Evolutionary conservation across 2,329 filamentous ascomycete genomes (phyloP), one percentile per base, ranked within the genome.

Genomic region (Exophiala phaeomuriformis): DNA sequence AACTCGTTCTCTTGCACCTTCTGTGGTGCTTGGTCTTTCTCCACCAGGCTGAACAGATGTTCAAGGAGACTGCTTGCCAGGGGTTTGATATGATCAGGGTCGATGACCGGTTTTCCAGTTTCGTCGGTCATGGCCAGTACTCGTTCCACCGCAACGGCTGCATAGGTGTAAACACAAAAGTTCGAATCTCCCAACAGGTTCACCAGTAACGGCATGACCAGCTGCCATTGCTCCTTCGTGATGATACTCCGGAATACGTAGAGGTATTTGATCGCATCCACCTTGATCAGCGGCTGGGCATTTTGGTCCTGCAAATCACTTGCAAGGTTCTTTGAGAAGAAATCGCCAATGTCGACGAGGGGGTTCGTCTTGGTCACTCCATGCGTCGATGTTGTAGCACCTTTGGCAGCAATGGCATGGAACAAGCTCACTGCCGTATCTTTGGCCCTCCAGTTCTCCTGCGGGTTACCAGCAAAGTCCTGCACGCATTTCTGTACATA

Each of bases 1-100:
- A 97, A 98, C 68, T 98, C 93, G 67, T 98, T 98, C 71, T 98
- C 93, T 67, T 98, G 93, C 57, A 98, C 83, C 76, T 97, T 98
- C 60, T 91, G 83, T 1, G 94, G 86, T 7, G 86, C 85, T 3
- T 79, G 77, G 63, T 95, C 86, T 67, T 86, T 88, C 67, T 94
- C 87, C 61, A 98, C 89, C 49, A 98, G 78, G 60, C 85, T 84
- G 77, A 98, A 97, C 8, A 98, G 77, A 66, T 97, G 91, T 50
- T 88, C 80, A 19, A 97, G 75, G 1, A 98, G 80, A 62, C 95
- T 89, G 68, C 90, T 90, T 28, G 91, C 83, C 57, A 93, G 82
- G 0, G 86, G 85, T 54, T 85, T 81, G 51, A 98, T 88, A 61
- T 89, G 86, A 7, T 80, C 77, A 42, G 87, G 82, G 31, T 86